Conservation (phyloP, 1,284 basidiomycete species). For the Gomphus sp. region DNA sequence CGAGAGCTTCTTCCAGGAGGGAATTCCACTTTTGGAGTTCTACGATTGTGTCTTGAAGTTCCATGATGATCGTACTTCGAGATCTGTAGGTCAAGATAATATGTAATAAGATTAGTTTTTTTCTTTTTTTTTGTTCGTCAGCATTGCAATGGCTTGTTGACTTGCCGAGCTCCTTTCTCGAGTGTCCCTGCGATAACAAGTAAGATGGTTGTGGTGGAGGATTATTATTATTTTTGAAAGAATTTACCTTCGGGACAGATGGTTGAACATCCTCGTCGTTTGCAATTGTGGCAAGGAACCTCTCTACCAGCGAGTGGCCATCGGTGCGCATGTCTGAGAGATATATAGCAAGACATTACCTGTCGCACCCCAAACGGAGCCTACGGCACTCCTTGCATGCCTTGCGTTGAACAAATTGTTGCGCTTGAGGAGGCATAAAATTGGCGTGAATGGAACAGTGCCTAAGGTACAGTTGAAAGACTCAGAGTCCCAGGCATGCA, state of each 20-base stretch:
- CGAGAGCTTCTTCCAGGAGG: conserved; percentile 5
- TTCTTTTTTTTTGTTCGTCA: too few species aligned
- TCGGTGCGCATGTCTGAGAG: not conserved
- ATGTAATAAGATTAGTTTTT: not conserved
- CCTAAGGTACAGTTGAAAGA: too few species aligned
- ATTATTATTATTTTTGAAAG: not conserved
- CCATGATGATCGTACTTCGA: conserved; percentile 10
- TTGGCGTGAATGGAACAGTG: too few species aligned
- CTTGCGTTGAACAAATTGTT: not conserved
- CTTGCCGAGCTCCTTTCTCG: conserved; percentile 10
- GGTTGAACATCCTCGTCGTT: conserved; percentile 6
- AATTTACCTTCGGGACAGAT: conserved; percentile 9
- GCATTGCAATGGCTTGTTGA: not conserved
- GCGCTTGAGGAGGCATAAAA: not conserved
- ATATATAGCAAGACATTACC: not conserved
- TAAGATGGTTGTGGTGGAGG: not conserved
- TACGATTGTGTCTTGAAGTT: conserved; percentile 10
- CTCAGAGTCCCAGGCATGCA: too few species aligned
- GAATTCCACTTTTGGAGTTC: conserved; percentile 8
- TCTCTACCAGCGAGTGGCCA: not conserved
- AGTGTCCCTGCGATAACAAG: conserved; percentile 1
- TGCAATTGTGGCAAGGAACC: conserved; percentile 9
- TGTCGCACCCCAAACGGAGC: conserved; percentile 10
- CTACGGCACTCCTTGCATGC: conserved; percentile 10
- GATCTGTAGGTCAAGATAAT: conserved; percentile 2